A percentile compares a stretch with the other conserved stretches of the same genome.
Evolutionary conservation across 768 basidiomycete genomes (phyloP).

Genomic region (Termitomyces sp.): DNA sequence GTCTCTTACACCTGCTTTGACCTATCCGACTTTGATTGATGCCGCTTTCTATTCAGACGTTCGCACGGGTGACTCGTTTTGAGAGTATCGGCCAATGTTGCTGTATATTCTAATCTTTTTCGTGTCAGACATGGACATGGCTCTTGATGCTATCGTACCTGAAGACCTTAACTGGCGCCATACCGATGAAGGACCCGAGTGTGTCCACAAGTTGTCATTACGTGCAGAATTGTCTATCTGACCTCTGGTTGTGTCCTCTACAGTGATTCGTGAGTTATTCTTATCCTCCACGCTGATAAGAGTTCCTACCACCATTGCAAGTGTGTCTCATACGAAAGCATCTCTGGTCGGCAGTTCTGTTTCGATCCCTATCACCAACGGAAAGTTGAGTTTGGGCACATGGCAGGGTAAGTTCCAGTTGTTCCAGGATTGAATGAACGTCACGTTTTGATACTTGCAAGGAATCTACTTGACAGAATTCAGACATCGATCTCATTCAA

Average conservation of each 20-base stretch:
- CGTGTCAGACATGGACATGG: constrained; percentile 88
- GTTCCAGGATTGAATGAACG: not conserved
- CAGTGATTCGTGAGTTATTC: constrained; percentile 70
- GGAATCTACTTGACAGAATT: constrained; percentile 92
- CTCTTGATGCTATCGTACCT: constrained; percentile 84
- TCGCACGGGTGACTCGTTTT: constrained; percentile 27
- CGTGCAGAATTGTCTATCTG: not conserved
- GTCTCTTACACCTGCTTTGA: constrained; percentile 39
- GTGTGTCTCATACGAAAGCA: constrained; percentile 90
- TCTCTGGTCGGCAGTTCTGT: constrained; percentile 82
- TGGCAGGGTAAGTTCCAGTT: constrained; percentile 74
- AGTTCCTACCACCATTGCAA: constrained; percentile 23
- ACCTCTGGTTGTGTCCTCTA: constrained; percentile 8
- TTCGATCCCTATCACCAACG: constrained; percentile 80
- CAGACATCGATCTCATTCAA: constrained; percentile 61
- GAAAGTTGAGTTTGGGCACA: constrained; percentile 76
- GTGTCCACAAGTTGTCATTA: constrained; percentile 11
- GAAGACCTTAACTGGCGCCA: constrained; percentile 81
- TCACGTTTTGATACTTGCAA: constrained; percentile 17
- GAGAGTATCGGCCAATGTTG: not conserved
- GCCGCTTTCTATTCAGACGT: constrained; percentile 26
- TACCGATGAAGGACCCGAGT: constrained; percentile 93
- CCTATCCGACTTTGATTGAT: constrained; percentile 3
- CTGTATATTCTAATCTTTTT: not conserved
- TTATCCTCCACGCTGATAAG: constrained; percentile 6